phyloP scores from a whole-genome alignment of 2,329 filamentous ascomycete genomes.

The Acrocalymma vagum region DNA sequence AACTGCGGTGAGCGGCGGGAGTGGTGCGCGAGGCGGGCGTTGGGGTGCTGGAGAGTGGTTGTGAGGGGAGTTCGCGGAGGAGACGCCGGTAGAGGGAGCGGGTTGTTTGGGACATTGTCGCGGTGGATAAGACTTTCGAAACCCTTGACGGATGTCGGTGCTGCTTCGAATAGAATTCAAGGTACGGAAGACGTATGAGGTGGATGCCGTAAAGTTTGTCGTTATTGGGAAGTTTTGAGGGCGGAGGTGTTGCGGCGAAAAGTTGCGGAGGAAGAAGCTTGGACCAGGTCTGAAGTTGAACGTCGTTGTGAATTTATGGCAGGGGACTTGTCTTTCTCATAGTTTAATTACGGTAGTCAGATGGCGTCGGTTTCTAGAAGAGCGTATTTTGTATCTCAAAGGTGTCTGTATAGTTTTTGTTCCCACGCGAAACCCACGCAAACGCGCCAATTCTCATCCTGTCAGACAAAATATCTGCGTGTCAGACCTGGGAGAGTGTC shows the following conservation, averaged over 20 bases:
- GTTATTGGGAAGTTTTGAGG: slow-evolving; percentile 5
- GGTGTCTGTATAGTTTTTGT: too few relatives aligned
- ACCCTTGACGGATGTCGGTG: slow-evolving; percentile 5
- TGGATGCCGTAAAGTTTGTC: neutral
- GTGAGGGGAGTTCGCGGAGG: slow-evolving; percentile 86
- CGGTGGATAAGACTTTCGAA: neutral
- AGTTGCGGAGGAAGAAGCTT: slow-evolving; percentile 29
- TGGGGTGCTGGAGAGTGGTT: slow-evolving; percentile 62
- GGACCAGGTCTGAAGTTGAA: too few relatives aligned
- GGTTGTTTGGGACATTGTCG: slow-evolving; percentile 49
- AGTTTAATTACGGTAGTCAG: too few relatives aligned
- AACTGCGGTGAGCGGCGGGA: slow-evolving; percentile 12
- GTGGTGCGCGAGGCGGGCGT: slow-evolving; percentile 22
- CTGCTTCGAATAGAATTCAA: neutral
- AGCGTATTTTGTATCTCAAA: too few relatives aligned
- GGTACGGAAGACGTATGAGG: slow-evolving; percentile 8
- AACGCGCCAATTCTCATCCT: too few relatives aligned
- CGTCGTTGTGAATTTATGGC: too few relatives aligned
- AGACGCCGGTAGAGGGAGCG: slow-evolving; percentile 87
- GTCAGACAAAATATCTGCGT: too few relatives aligned
- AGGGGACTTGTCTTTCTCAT: too few relatives aligned
- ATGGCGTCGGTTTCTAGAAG: too few relatives aligned
- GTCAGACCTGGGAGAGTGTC: too few relatives aligned
- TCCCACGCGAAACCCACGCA: too few relatives aligned
- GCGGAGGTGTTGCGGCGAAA: slow-evolving; percentile 40